Conservation (phyloP, 441 rosid genomes). For the Dalechampia spathulata region DNA sequence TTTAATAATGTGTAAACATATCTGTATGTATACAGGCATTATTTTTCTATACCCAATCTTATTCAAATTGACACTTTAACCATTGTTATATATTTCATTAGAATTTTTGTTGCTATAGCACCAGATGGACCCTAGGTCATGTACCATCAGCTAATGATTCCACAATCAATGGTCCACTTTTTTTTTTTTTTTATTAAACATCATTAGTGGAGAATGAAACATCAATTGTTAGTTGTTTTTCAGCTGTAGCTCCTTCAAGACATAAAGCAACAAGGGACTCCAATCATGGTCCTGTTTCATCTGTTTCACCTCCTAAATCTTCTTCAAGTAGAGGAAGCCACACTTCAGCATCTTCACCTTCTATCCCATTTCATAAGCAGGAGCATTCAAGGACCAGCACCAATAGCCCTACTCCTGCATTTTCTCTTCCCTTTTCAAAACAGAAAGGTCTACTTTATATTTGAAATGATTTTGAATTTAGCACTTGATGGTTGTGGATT, state of each 20-base stretch:
- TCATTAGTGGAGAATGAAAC: slow-evolving; percentile 7
- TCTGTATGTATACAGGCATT: background rate
- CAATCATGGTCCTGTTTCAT: slow-evolving; percentile 28
- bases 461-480: slow-evolving; percentile 1
- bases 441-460: slow-evolving; percentile 38
- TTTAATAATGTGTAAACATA: too few species aligned
- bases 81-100: slow-evolving; percentile 9
- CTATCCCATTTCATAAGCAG: slow-evolving; percentile 31
- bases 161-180: slow-evolving; percentile 39
- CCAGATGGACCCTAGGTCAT: slow-evolving; percentile 30
- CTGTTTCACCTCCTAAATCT: slow-evolving; percentile 22
- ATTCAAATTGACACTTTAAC: background rate
- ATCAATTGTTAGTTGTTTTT: slow-evolving; percentile 29
- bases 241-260: slow-evolving; percentile 41
- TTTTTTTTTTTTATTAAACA: background rate
- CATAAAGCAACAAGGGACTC: slow-evolving; percentile 23
- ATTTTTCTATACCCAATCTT: background rate
- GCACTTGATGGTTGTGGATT: slow-evolving; percentile 3
- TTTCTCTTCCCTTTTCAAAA: slow-evolving; percentile 41
- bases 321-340: slow-evolving; percentile 18
- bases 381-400: slow-evolving; percentile 30
- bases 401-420: slow-evolving; percentile 31
- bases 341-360: slow-evolving; percentile 40
- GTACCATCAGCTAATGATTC: slow-evolving; percentile 36
- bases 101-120: slow-evolving; percentile 53